Base-by-base conservation (phyloP, 1,139 yeast species). In the Pichia sp. region DNA sequence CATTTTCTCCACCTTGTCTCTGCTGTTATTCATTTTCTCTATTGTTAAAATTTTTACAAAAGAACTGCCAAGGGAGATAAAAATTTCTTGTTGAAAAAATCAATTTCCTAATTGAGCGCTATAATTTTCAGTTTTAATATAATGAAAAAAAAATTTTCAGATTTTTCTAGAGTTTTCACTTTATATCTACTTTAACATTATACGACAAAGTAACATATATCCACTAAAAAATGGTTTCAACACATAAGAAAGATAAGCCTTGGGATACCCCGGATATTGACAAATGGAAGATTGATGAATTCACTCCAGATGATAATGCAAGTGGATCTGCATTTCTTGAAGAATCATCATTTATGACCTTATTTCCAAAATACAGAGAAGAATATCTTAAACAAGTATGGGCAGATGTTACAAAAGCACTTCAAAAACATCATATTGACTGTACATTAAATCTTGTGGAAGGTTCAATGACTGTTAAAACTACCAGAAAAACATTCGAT, bases 241-340 rank as follows among this genome's bases (percentile, higher is more conserved):
- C 95, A 49, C 92, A 90, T 67, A 86, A 90, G 66, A 85, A 82
- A 64, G 97, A 90, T 60, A 92, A 92, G 68, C 97, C 97, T 48
- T 90, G 98, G 97, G 97, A 92, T 64, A 89, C 96, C 15, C 88
- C 86, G 26, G 97, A 89, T 60, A 83, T 92, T 54, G 96, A 92
- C 64, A 90, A 92, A 66, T 92, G 99, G 99, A 72, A 77, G 56
- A 73, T 82, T 40, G 96, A 89, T 36, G 95, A 89, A 53, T 92
- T 92, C 72, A 85, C 77, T 59, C 89, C 89, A 1, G 97, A 88
- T 60, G 95, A 92, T 64, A 87, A 89, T 63, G 80, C 79, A 5
- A 79, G 90, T 11, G 97, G 97, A 0, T 76, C 77, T 48, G 84
- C 96, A 39, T 92, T 92, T 63, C 77, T 95, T 16, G 99, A 92